phyloP scores from a whole-genome alignment of 371 early-diverging fungal species.

The Mortierella polycephala region DNA sequence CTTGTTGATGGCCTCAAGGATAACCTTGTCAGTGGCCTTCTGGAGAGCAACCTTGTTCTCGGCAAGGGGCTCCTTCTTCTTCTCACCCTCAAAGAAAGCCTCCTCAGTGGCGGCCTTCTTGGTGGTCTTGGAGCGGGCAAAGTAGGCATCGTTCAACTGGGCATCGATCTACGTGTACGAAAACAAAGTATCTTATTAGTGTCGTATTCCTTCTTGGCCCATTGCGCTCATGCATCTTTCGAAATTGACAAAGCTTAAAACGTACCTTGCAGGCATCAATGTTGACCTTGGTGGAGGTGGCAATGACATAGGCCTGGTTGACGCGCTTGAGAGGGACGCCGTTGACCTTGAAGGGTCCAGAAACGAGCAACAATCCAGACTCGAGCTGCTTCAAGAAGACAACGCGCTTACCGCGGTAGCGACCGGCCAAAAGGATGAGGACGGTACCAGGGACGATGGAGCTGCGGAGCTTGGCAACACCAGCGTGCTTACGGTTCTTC shows the following conservation, averaged over 20 bases:
- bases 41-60: slow-evolving; percentile 77
- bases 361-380: slow-evolving; percentile 94
- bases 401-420: slow-evolving; percentile 98
- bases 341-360: slow-evolving; percentile 98
- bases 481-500: slow-evolving; percentile 84
- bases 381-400: slow-evolving; percentile 97
- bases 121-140: slow-evolving; percentile 81
- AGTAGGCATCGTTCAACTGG: slow-evolving; percentile 94
- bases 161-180: slow-evolving; percentile 62
- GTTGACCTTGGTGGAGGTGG: slow-evolving; percentile 97
- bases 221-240: no score
- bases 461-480: slow-evolving; percentile 80
- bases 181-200: not conserved
- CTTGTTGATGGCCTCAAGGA: slow-evolving; percentile 86
- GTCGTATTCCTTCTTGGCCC: no score
- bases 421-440: slow-evolving; percentile 95
- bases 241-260: no score
- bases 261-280: slow-evolving; percentile 77
- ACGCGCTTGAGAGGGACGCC: slow-evolving; percentile 98
- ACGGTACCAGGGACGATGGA: slow-evolving; percentile 98
- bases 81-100: slow-evolving; percentile 87
- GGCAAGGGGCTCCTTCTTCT: slow-evolving; percentile 71
- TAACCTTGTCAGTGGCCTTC: slow-evolving; percentile 86
- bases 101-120: slow-evolving; percentile 81
- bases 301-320: slow-evolving; percentile 98